phyloP scores from a whole-genome alignment of 345 rosid genomes.

The Populus davidiana region DNA sequence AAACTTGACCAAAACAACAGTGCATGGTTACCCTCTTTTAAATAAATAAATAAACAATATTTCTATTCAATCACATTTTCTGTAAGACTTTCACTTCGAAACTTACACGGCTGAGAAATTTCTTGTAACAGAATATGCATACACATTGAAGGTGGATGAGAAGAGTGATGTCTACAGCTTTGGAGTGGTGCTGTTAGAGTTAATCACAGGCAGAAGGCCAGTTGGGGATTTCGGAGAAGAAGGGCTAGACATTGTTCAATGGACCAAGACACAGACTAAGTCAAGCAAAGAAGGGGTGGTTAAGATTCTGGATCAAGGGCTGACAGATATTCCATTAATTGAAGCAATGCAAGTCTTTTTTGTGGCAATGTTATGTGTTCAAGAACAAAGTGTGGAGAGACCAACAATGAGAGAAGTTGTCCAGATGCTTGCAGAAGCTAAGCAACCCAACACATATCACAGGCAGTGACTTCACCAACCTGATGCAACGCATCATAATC shows the following conservation, averaged over 20 bases:
- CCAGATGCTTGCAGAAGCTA: conserved; percentile 64
- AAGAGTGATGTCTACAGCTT: conserved; percentile 80
- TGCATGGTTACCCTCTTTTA: background rate
- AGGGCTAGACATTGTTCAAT: conserved; percentile 66
- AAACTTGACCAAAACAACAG: background rate
- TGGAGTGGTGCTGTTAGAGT: conserved; percentile 59
- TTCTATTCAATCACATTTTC: background rate
- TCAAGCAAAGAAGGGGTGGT: conserved; percentile 39
- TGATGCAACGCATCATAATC: no score
- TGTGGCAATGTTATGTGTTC: conserved; percentile 57
- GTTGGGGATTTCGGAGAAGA: conserved; percentile 60
- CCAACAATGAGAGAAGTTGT: conserved; percentile 74
- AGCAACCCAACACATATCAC: conserved; percentile 45
- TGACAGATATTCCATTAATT: conserved; percentile 39
- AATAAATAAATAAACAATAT: background rate
- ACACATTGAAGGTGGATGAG: conserved; percentile 65
- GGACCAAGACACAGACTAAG: conserved; percentile 41
- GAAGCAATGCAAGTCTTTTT: conserved; percentile 59
- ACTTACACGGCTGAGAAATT: background rate
- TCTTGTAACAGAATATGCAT: conserved; percentile 52
- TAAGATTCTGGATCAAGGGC: conserved; percentile 43
- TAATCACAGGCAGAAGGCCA: conserved; percentile 52
- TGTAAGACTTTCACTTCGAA: no score
- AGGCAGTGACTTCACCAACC: conserved; percentile 22
- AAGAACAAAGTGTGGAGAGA: conserved; percentile 60